These are phyloP conservation scores for Strigomonas galati DNA, from an alignment of 208 protist species.

Conservation along the genomic window DNA sequence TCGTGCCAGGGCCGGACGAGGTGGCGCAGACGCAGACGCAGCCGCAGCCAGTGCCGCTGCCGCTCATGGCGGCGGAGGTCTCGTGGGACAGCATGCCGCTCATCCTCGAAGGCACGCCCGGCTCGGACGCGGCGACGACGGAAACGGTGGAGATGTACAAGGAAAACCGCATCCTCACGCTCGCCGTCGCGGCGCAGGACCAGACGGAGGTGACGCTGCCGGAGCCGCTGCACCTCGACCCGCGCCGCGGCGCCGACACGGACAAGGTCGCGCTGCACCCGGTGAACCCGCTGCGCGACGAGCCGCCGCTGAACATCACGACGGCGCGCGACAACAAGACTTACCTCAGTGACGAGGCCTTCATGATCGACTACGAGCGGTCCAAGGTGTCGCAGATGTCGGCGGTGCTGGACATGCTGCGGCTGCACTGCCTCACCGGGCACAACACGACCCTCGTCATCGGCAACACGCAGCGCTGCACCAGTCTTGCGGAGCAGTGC, in stretches of 20 bases:
- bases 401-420: conserved; percentile 16
- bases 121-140: neutral
- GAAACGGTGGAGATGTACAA: neutral
- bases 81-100: conserved; percentile 8
- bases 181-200: neutral
- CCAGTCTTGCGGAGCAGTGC: conserved; percentile 30
- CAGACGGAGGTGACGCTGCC: no score
- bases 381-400: conserved; percentile 15
- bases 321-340: neutral
- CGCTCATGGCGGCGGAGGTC: neutral
- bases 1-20: no score
- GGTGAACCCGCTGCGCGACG: no score
- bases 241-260: no score
- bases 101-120: neutral
- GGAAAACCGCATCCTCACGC: neutral
- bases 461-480: conserved; percentile 27
- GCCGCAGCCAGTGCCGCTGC: neutral
- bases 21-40: neutral
- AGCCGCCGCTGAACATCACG: neutral
- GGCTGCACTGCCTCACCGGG: conserved; percentile 33
- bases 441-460: conserved; percentile 35
- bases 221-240: no score
- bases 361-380: conserved; percentile 23
- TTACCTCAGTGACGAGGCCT: conserved; percentile 22
- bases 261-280: no score